Percentiles rank a stretch among this genome's conserved stretches.
These are phyloP conservation scores for Wakefieldia striispora DNA, from an alignment of 768 basidiomycete genomes.

Conservation along the genomic window DNA sequence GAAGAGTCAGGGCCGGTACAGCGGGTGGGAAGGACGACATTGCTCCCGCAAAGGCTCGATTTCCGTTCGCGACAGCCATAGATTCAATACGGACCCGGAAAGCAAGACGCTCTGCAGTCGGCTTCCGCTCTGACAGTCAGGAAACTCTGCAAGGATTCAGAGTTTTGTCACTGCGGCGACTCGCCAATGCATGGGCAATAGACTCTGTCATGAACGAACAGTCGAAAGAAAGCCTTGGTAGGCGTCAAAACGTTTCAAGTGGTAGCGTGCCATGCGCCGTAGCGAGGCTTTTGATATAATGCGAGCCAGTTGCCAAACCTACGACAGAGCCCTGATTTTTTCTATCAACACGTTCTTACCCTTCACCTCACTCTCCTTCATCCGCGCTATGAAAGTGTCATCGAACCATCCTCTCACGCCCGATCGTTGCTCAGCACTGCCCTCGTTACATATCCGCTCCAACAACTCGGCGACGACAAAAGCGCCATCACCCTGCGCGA, in stretches of 20 bases:
- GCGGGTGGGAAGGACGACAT: no score
- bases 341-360: conserved; percentile 72
- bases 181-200: no score
- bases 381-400: conserved; percentile 40
- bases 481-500: conserved; percentile 62
- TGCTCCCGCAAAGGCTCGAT: no score
- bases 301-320: not conserved
- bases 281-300: conserved; percentile 9
- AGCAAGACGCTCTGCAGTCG: no score
- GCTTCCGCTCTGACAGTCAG: no score
- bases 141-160: no score
- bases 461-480: conserved; percentile 77
- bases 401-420: conserved; percentile 60
- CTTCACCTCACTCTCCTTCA: conserved; percentile 59
- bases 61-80: no score
- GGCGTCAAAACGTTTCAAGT: not conserved
- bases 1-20: no score
- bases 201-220: no score
- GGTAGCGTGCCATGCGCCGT: not conserved
- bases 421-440: conserved; percentile 38
- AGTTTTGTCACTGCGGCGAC: no score
- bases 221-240: not conserved
- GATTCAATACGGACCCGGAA: no score
- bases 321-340: conserved; percentile 40
- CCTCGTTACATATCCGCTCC: conserved; percentile 51